Evolutionary conservation across 495 filamentous ascomycete species (phyloP).

Genomic region (Talaromyces borbonicus): DNA sequence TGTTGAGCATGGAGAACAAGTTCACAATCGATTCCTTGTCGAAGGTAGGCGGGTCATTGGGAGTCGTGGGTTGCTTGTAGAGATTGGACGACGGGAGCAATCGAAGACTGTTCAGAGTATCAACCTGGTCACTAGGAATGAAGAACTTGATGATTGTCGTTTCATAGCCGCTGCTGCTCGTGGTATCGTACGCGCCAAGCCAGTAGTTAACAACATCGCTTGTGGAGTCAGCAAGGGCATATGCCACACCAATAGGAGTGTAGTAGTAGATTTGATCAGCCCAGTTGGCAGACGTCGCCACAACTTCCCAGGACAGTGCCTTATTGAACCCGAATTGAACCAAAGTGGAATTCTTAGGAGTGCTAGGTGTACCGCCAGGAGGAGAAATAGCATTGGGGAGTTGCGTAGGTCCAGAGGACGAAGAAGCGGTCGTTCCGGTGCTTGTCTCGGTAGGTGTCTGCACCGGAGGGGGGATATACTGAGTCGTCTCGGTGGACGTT

Average conservation of each 20-base stretch:
- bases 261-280: slow-evolving; percentile 81
- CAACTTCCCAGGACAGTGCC: slow-evolving; percentile 72
- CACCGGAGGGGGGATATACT: slow-evolving; percentile 23
- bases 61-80: slow-evolving; percentile 52
- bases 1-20: slow-evolving; percentile 74
- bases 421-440: slow-evolving; percentile 16
- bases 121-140: slow-evolving; percentile 57
- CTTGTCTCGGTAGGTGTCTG: slow-evolving; percentile 19
- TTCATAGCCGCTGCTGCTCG: slow-evolving; percentile 58
- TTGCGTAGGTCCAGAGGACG: slow-evolving; percentile 43
- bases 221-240: slow-evolving; percentile 44
- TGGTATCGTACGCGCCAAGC: slow-evolving; percentile 72
- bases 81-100: slow-evolving; percentile 56
- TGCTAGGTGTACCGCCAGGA: slow-evolving; percentile 34
- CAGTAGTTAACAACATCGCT: slow-evolving; percentile 55
- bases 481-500: slow-evolving; percentile 31
- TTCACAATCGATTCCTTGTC: slow-evolving; percentile 40
- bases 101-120: slow-evolving; percentile 52
- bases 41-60: slow-evolving; percentile 15
- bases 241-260: slow-evolving; percentile 64
- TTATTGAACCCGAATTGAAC: slow-evolving; percentile 81
- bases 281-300: slow-evolving; percentile 56
- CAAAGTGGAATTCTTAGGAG: slow-evolving; percentile 53
- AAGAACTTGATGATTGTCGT: slow-evolving; percentile 71
- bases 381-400: slow-evolving; percentile 73